Percentiles rank a stretch among this genome's conserved stretches.
Conservation (phyloP, 495 filamentous ascomycete species). For the Jackrogersella minutella region DNA sequence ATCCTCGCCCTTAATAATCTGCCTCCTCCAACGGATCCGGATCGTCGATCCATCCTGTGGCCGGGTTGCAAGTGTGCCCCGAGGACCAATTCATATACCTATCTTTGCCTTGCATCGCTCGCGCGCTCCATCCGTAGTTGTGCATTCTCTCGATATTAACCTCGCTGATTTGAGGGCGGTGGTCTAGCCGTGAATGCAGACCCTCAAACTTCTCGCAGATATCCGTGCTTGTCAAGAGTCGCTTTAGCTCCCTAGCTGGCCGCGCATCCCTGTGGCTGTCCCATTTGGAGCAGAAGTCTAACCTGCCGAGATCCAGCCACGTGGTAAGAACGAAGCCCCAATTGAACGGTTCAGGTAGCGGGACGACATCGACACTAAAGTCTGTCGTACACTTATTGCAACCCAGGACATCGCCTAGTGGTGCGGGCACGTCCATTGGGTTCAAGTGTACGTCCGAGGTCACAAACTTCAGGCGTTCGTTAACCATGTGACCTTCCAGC, state of each 20-base stretch:
- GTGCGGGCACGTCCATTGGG: conserved; percentile 18
- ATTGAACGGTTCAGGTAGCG: conserved; percentile 27
- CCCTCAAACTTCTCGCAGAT: conserved; percentile 32
- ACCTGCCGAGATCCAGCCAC: conserved; percentile 32
- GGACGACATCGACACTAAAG: conserved; percentile 26
- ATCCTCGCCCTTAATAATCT: conserved; percentile 10
- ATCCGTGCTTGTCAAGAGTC: conserved; percentile 5
- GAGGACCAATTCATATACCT: conserved; percentile 15
- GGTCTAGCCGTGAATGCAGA: conserved; percentile 13
- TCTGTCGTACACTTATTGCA: conserved; percentile 32
- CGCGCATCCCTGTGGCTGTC: conserved; percentile 31
- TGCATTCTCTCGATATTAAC: conserved; percentile 24
- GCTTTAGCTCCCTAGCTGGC: conserved; percentile 8
- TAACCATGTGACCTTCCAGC: conserved; percentile 28
- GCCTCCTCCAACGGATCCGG: conserved; percentile 36
- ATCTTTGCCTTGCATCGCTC: conserved; percentile 6
- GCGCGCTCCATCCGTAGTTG: conserved; percentile 22
- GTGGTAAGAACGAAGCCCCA: conserved; percentile 36
- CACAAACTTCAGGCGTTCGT: conserved; percentile 27
- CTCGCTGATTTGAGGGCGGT: conserved; percentile 14
- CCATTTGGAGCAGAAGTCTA: conserved; percentile 34
- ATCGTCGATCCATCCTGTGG: conserved; percentile 27
- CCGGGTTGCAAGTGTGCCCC: conserved; percentile 24
- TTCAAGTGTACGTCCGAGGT: conserved; percentile 1
- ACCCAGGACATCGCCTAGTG: conserved; percentile 29